Evolutionary conservation across 1,284 basidiomycete genomes (phyloP).

Genomic region (Mycena sp.): DNA sequence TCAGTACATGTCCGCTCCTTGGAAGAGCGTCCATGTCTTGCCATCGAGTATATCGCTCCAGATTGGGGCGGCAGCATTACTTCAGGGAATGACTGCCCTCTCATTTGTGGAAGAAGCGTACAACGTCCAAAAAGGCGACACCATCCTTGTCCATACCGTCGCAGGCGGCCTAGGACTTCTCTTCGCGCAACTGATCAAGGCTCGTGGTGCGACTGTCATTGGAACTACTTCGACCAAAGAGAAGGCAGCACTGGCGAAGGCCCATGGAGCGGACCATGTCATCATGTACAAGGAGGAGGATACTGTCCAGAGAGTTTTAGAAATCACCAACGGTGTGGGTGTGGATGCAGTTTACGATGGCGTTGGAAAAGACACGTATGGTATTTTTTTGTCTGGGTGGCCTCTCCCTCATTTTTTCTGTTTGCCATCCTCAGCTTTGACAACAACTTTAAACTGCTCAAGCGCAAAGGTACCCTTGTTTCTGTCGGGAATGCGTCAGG

Average conservation of each 20-base stretch:
- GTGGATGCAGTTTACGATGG: constrained; percentile 93
- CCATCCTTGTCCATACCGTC: constrained; percentile 87
- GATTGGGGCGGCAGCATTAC: constrained; percentile 71
- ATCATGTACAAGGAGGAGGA: constrained; percentile 83
- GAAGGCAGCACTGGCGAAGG: constrained; percentile 87
- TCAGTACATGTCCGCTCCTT: constrained; percentile 79
- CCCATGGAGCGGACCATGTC: constrained; percentile 88
- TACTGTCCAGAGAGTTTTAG: constrained; percentile 76
- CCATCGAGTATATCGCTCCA: constrained; percentile 69
- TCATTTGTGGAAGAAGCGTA: constrained; percentile 88
- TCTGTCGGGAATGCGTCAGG: constrained; percentile 94
- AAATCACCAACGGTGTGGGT: constrained; percentile 85
- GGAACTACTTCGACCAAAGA: constrained; percentile 90
- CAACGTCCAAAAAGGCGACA: constrained; percentile 79
- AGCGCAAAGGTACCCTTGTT: constrained; percentile 87
- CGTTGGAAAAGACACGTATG: constrained; percentile 90
- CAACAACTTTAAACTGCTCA: constrained; percentile 82
- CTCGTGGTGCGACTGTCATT: constrained; percentile 88
- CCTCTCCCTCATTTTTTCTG: not conserved
- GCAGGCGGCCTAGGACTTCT: constrained; percentile 82
- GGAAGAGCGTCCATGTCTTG: constrained; percentile 68
- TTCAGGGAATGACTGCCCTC: constrained; percentile 86
- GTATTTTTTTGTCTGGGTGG: constrained; percentile 41
- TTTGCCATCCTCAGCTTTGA: constrained; percentile 66
- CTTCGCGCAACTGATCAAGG: constrained; percentile 71